Evolutionary conservation across 805 yeast species (phyloP).

Genomic region (Maudiozyma bulderi): DNA sequence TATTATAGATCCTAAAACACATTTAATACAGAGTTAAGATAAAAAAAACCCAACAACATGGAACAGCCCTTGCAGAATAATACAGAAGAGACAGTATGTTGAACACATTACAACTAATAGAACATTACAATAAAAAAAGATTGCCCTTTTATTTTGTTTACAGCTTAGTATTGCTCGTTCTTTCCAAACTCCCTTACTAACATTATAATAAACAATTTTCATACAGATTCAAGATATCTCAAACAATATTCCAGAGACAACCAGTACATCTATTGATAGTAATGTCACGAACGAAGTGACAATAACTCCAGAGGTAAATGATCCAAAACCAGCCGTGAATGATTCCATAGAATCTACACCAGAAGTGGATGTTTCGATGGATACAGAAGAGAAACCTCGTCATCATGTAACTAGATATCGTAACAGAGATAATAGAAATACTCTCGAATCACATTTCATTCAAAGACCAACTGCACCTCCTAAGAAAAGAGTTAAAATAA

Average conservation of each 20-base stretch:
- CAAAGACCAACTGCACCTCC: conserved; percentile 3
- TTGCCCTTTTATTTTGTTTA: too few species aligned
- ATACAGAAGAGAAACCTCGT: background rate
- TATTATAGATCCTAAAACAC: too few species aligned
- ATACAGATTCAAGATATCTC: too few species aligned
- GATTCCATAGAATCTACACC: background rate
- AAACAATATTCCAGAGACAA: too few species aligned
- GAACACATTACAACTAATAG: background rate
- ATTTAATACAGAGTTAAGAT: background rate
- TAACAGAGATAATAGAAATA: conserved; percentile 27
- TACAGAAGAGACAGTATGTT: background rate
- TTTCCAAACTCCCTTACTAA: too few species aligned
- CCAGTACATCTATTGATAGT: too few species aligned
- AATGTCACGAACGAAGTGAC: too few species aligned
- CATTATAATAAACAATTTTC: too few species aligned
- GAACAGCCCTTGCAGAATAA: background rate
- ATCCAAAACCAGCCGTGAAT: background rate
- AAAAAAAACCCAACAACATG: background rate
- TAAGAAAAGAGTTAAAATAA: conserved; percentile 18
- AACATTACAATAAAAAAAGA: too few species aligned
- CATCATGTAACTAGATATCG: conserved; percentile 16
- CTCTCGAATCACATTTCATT: conserved; percentile 20
- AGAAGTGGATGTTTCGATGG: background rate
- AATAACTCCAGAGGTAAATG: background rate
- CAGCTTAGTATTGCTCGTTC: too few species aligned